These are phyloP conservation scores for Trichodelitschia bisporula DNA, from an alignment of 495 filamentous ascomycete species.

Conservation along the genomic window DNA sequence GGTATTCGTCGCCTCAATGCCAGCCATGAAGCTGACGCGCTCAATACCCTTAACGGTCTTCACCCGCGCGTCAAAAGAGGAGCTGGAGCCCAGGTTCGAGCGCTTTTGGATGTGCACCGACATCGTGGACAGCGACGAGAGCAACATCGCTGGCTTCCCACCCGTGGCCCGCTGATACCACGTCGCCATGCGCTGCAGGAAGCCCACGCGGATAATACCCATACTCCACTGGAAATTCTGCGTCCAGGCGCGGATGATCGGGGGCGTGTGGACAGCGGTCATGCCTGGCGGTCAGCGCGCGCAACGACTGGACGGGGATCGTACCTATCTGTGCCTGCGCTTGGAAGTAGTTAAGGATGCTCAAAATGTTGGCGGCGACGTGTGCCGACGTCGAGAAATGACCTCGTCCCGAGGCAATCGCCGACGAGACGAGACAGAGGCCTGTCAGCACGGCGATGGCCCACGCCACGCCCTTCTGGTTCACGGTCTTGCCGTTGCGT, in stretches of 20 bases:
- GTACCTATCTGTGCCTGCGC: conserved; percentile 89
- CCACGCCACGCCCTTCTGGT: conserved; percentile 79
- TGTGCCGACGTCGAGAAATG: conserved; percentile 93
- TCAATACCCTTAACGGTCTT: conserved; percentile 54
- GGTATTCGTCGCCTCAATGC: conserved; percentile 77
- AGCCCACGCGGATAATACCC: conserved; percentile 77
- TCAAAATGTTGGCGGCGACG: conserved; percentile 77
- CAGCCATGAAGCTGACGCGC: conserved; percentile 64
- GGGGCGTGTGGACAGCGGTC: conserved; percentile 61
- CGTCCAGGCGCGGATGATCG: conserved; percentile 80
- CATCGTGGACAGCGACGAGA: conserved; percentile 43
- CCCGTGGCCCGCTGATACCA: conserved; percentile 96
- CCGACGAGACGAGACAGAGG: conserved; percentile 38
- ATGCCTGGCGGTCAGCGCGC: too few species aligned
- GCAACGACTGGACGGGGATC: too few species aligned
- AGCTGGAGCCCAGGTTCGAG: conserved; percentile 20
- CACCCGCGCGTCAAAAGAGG: conserved; percentile 28
- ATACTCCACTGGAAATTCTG: conserved; percentile 98
- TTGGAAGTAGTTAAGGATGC: conserved; percentile 89
- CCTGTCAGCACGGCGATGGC: conserved; percentile 65
- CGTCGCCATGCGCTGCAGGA: conserved; percentile 69
- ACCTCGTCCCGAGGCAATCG: conserved; percentile 19
- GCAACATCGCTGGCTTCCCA: conserved; percentile 57
- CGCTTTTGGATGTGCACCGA: conserved; percentile 76
- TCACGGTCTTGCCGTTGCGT: conserved; percentile 83